Evolutionary conservation across 2,329 filamentous ascomycete genomes (phyloP), one percentile per base, ranked within the genome.

Genomic region (Claviceps pusilla): DNA sequence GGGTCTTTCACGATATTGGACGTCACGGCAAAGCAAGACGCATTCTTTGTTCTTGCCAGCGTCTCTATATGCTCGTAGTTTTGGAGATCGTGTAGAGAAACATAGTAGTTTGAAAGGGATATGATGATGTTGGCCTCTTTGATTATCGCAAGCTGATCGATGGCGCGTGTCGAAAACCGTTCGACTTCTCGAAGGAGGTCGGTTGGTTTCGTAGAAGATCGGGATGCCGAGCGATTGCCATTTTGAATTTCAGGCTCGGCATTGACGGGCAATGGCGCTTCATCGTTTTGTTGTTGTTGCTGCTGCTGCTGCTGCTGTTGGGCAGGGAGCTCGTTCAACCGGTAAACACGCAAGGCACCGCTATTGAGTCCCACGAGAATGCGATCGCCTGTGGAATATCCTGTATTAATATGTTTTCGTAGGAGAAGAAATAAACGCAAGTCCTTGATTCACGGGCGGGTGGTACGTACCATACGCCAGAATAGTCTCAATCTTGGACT

Each of bases 401-500:
- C 19, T 19, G 19, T 19, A 19, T 19, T 19, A 19, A 19, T 19
- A 19, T 1, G 19, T 19, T 1, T 19, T 19, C 19, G 19, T 19
- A 19, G 19, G 19, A 19, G 9, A n/a, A n/a, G 7, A 37, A 12
- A 9, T 24, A 4, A 19, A 19, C 19, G 19, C 19, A 24, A 12
- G 7, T n/a, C 31, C 42, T 24, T 11, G n/a, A 2, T 39, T 6
- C 19, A 4, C 14, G 39, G 35, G 35, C 35, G 10, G 29, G 39
- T 19, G 29, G 19, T 46, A 53, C 70, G 55, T 76, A 88, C 86
- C 89, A 71, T 95, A 88, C 57, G 91, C 88, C 50, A 97, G 78
- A 61, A 98, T 88, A 51, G 88, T 93, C 73, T 98, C 93, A 71
- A 98, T 95, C 76, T 86, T 93, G 60, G 88, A 94, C 76, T 94